Evolutionary conservation across 2,329 filamentous ascomycete genomes (phyloP), one percentile per base, ranked within the genome.

Genomic region (Kalmusia sp.): DNA sequence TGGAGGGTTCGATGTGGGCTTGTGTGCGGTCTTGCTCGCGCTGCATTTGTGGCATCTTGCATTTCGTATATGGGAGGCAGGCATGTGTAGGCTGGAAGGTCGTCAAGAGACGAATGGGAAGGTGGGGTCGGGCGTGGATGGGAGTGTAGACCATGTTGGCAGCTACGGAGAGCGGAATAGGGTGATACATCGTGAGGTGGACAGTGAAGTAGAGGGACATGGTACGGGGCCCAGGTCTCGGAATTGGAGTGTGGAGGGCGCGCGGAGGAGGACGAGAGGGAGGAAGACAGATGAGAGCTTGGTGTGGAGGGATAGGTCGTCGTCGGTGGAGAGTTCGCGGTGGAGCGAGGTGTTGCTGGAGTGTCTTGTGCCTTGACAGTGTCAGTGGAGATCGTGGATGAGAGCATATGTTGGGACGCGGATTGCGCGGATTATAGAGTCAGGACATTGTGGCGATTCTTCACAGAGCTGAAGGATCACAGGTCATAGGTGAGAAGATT

Each of bases 301-400:
- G 25, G 19, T 11, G 21, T 11, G 15, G 25, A 25, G 24, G 21
- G 17, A 35, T 5, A 17, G 22, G 11, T 45, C 25, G 15, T 3
- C 12, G 12, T 22, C 17, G 15, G 33, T 31, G 15, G 43, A 52
- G n/a, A 31, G n/a, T 9, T 14, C n/a, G 21, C 17, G 17, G 31
- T 54, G 51, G 51, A 49, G 27, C 15, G 51, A 54, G 45, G 46
- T 31, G 31, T 40, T 54, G 51, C 25, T 54, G 24, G 51, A 49
- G 39, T 54, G 51, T 46, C 25, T 54, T 33, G 45, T 54, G n/a
- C 51, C 45, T 9, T 53, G 37, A 52, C 2, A 14, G 38, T 6
- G 21, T n/a, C n/a, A 14, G 17, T 19, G 38, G 12, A 7, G 2
- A n/a, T n/a, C 14, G 14, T 7, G 17, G 12, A n/a, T n/a, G 7